Base-by-base conservation (phyloP, 352 stramenopile genomes). In the Phytophthora pluvialis region DNA sequence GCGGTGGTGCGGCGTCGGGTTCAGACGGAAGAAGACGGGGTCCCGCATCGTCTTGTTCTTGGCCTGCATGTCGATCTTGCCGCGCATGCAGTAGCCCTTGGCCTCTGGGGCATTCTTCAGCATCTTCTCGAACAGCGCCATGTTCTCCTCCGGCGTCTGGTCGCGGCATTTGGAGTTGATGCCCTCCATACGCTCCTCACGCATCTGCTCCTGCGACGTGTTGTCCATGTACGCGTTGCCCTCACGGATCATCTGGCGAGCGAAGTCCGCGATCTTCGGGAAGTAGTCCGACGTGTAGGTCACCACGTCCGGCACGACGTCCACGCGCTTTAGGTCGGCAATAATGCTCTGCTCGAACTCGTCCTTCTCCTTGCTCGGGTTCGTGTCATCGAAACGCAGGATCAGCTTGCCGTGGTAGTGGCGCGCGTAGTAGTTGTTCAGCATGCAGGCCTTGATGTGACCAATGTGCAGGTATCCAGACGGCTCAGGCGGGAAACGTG, bases 211-310 rank as follows among this genome's bases (percentile, higher is more conserved):
- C 75, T 99, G 96, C n/a, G 96, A 83, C 13, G 97, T 99, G 80
- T 99, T 98, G 80, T 99, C 98, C 97, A 99, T 99, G 85, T 99
- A 99, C 1, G 95, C 98, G 3, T 97, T 80, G 21, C 97, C 97
- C 44, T 99, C 91, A 33, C 86, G 73, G 62, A 99, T 98, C 83
- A 99, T 87, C 73, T 96, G 80, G 21, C 92, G 68, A 25, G 98
- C 98, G 61, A 97, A 96, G 63, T 97, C 82, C 18, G 93, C 81
- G 77, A 99, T 99, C 66, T 93, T 90, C 1, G 89, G 75, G 77
- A 99, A 99, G 75, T 98, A 98, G 74, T 99, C 98, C 6, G 93
- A 99, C 28, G 98, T 99, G 79, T 99, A 98, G n/a, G 91, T 98
- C 10, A 96, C 81, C 21, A 81, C 59, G 61, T 94, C 82, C 2